phyloP scores from a whole-genome alignment of 2,329 filamentous ascomycete species.

The Fusarium fujikuroi region DNA sequence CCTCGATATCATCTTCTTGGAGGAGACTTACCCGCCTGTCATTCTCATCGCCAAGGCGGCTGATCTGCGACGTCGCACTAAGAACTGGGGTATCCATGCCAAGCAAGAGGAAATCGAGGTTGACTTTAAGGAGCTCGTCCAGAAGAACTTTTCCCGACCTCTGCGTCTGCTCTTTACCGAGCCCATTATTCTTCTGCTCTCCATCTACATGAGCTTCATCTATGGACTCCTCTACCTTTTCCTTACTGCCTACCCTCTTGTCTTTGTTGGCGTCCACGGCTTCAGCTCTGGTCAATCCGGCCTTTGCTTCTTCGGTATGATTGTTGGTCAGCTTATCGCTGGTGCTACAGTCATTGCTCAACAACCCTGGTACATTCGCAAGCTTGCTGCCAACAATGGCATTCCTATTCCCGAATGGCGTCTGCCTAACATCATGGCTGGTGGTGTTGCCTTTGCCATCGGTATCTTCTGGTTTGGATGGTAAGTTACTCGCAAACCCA shows the following conservation, averaged over 20 bases:
- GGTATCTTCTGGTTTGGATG: constrained; percentile 84
- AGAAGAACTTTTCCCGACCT: constrained; percentile 74
- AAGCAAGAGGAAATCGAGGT: constrained; percentile 78
- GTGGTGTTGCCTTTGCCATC: constrained; percentile 67
- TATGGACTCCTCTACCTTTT: constrained; percentile 86
- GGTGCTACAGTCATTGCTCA: constrained; percentile 70
- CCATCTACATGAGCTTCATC: constrained; percentile 79
- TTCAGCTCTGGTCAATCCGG: constrained; percentile 77
- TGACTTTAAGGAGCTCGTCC: constrained; percentile 70
- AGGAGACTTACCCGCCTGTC: constrained; percentile 76
- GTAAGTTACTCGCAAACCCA: constrained; percentile 48
- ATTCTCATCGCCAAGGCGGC: constrained; percentile 71
- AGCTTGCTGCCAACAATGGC: constrained; percentile 73
- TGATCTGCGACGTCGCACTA: constrained; percentile 70
- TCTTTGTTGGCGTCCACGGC: constrained; percentile 78
- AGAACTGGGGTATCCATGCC: constrained; percentile 77
- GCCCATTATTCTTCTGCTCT: constrained; percentile 74
- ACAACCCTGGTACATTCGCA: constrained; percentile 75
- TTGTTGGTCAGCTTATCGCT: constrained; percentile 76
- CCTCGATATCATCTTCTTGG: constrained; percentile 70
- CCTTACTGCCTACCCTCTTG: constrained; percentile 84
- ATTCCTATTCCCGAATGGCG: constrained; percentile 75
- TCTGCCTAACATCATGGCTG: constrained; percentile 69
- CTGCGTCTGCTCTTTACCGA: constrained; percentile 73
- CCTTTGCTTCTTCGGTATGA: constrained; percentile 87